A percentile compares a stretch with the other conserved stretches of the same genome.
Conservation (phyloP, 371 early-diverging fungal genomes). For the Vairimorpha necatrix region DNA sequence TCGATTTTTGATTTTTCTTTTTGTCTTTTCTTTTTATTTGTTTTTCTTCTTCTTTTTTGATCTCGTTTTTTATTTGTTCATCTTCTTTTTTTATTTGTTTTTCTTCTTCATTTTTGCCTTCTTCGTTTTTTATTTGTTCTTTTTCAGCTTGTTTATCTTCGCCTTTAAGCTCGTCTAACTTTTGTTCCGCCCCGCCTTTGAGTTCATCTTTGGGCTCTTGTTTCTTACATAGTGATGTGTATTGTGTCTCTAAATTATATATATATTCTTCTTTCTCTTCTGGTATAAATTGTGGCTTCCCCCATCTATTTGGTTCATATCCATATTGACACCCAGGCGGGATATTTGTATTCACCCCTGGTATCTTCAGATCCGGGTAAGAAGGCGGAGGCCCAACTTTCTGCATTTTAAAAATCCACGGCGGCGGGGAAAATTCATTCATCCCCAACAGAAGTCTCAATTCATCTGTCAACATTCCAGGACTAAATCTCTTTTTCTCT, state of each 20-base stretch:
- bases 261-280: slow-evolving; percentile 15
- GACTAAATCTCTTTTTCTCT: slow-evolving; percentile 75
- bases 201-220: too few relatives aligned
- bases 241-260: slow-evolving; percentile 33
- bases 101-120: not conserved
- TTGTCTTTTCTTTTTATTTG: not conserved
- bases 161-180: too few relatives aligned
- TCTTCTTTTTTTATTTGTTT: not conserved
- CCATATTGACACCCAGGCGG: slow-evolving; percentile 70
- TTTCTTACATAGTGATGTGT: slow-evolving; percentile 3
- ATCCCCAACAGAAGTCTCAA: slow-evolving; percentile 78
- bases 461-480: slow-evolving; percentile 75
- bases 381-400: slow-evolving; percentile 88
- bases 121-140: not conserved
- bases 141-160: not conserved
- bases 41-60: too few relatives aligned
- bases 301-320: slow-evolving; percentile 42
- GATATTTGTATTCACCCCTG: slow-evolving; percentile 90
- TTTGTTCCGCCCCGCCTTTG: too few relatives aligned
- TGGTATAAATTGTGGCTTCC: not conserved
- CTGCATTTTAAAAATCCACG: slow-evolving; percentile 95
- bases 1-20: not conserved
- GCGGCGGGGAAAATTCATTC: slow-evolving; percentile 81
- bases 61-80: not conserved
- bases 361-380: slow-evolving; percentile 81